phyloP scores from a whole-genome alignment of 495 filamentous ascomycete genomes.

The Hypoxylon trugodes region DNA sequence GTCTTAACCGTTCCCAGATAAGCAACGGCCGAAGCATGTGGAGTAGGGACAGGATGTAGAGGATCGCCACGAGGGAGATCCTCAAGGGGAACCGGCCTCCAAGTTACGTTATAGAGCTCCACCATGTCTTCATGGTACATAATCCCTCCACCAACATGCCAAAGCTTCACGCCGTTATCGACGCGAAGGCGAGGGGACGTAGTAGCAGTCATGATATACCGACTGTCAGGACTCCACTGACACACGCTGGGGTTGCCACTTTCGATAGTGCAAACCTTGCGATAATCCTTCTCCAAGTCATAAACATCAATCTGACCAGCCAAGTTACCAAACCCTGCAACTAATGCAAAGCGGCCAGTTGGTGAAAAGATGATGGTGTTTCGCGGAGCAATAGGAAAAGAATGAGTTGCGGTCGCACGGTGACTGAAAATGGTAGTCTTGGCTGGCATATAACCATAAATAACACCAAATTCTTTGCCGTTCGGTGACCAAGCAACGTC shows the following conservation, averaged over 20 bases:
- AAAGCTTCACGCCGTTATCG: conserved; percentile 94
- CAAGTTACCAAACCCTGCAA: conserved; percentile 97
- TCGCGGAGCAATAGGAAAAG: conserved; percentile 82
- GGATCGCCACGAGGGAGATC: conserved; percentile 74
- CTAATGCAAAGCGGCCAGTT: conserved; percentile 87
- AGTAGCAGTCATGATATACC: conserved; percentile 93
- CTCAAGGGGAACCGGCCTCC: conserved; percentile 76
- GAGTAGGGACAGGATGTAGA: conserved; percentile 76
- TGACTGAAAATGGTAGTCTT: conserved; percentile 97
- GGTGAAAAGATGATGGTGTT: conserved; percentile 97
- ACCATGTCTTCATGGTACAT: conserved; percentile 96
- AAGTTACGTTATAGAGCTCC: conserved; percentile 91
- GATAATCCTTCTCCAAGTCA: conserved; percentile 89
- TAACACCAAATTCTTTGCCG: conserved; percentile 94
- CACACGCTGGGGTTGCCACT: conserved; percentile 95
- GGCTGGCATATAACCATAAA: conserved; percentile 97
- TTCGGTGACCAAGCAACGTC: conserved; percentile 98
- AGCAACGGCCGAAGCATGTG: conserved; percentile 83
- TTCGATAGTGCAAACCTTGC: conserved; percentile 92
- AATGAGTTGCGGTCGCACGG: conserved; percentile 79
- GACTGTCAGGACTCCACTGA: conserved; percentile 95
- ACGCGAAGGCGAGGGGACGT: conserved; percentile 93
- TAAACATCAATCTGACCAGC: conserved; percentile 98
- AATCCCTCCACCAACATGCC: conserved; percentile 88
- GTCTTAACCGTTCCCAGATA: conserved; percentile 89